A percentile compares a stretch with the other conserved stretches of the same genome.
Conservation (phyloP, 2,329 filamentous ascomycete genomes). For the Knoxdaviesia capensis region DNA sequence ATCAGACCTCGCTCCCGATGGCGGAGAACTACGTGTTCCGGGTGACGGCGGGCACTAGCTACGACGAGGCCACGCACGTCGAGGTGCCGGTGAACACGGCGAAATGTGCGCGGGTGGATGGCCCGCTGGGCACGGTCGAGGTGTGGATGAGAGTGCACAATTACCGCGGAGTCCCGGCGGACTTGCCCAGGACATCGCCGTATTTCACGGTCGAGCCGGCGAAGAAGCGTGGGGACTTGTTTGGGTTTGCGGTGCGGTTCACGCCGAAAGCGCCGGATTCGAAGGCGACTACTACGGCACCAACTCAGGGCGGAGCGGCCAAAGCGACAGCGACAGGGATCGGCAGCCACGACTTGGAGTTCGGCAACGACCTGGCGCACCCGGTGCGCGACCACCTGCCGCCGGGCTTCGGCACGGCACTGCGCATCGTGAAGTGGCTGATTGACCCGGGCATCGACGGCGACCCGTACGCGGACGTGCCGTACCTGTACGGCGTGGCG, state of each 20-base stretch:
- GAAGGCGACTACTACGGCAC: too few relatives aligned
- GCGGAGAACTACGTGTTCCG: constrained; percentile 54
- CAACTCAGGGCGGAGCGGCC: not conserved
- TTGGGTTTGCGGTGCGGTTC: constrained; percentile 3
- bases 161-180: constrained; percentile 48
- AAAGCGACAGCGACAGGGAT: constrained; percentile 23
- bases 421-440: constrained; percentile 74
- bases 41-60: constrained; percentile 62
- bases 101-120: constrained; percentile 9
- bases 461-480: constrained; percentile 70
- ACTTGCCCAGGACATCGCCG: constrained; percentile 46
- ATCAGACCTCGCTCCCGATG: too few relatives aligned
- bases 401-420: constrained; percentile 66
- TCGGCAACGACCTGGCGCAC: constrained; percentile 89
- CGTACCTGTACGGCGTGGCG: constrained; percentile 70
- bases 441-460: constrained; percentile 83
- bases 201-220: constrained; percentile 64
- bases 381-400: constrained; percentile 75
- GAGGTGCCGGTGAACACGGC: constrained; percentile 57
- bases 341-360: constrained; percentile 54
- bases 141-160: constrained; percentile 55
- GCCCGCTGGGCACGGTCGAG: constrained; percentile 39
- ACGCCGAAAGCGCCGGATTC: constrained; percentile 5
- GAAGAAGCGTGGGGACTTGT: constrained; percentile 23
- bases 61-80: constrained; percentile 53